Conservation (phyloP, 345 rosid genomes). For the Rhizophora mangle region DNA sequence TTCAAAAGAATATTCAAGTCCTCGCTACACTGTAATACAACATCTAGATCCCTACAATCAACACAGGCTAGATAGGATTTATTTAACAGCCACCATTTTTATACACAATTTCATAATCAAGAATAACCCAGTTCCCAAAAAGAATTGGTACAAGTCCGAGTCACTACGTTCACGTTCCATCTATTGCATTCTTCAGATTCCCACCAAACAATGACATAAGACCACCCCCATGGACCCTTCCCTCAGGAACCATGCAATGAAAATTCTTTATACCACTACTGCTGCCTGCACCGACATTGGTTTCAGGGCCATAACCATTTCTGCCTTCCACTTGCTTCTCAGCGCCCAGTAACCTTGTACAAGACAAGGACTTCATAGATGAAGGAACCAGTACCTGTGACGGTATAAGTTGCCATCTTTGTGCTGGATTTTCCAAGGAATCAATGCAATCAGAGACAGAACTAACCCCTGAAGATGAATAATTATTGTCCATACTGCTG, state of each 20-base stretch:
- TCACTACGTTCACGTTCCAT: conserved; percentile 42
- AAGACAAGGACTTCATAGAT: conserved; percentile 71
- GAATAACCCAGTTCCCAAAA: neutral
- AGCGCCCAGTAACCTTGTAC: conserved; percentile 29
- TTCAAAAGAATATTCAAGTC: neutral
- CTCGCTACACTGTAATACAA: conserved; percentile 3
- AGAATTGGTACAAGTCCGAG: conserved; percentile 11
- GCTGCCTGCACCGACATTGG: conserved; percentile 12
- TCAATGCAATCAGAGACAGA: conserved; percentile 60
- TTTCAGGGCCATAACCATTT: conserved; percentile 10
- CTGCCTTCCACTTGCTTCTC: conserved; percentile 41
- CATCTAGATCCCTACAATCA: conserved; percentile 5
- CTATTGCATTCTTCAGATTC: conserved; percentile 52
- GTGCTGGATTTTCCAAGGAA: conserved; percentile 46
- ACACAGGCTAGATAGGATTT: conserved; percentile 1
- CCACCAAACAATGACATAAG: conserved; percentile 85
- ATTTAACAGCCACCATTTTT: conserved; percentile 15
- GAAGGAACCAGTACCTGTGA: conserved; percentile 84
- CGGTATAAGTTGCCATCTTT: conserved; percentile 70
- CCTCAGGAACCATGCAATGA: conserved; percentile 75
- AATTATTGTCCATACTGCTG: conserved; percentile 49
- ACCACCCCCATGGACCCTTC: conserved; percentile 94
- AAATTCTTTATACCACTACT: conserved; percentile 33
- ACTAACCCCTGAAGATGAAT: conserved; percentile 56
- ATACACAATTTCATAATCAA: conserved; percentile 27